Conservation (phyloP, 805 yeast genomes). For the Vanderwaltozyma polyspora region DNA sequence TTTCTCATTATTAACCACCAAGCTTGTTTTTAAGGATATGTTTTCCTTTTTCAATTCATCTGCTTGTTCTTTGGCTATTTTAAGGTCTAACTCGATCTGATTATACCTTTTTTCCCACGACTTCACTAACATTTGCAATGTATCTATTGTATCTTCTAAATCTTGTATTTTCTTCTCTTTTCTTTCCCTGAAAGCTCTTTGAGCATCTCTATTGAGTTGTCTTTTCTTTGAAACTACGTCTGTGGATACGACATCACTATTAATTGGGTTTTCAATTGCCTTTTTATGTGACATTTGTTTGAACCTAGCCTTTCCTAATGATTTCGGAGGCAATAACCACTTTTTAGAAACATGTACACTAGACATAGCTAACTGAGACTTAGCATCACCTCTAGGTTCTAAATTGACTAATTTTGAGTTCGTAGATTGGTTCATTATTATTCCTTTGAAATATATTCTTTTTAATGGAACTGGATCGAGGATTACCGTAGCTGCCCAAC, state of each 20-base stretch:
- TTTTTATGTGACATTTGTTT: too few species aligned
- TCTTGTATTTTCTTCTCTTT: constrained; percentile 74
- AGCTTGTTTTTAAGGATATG: too few species aligned
- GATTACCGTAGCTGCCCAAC: too few species aligned
- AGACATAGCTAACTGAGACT: constrained; percentile 1
- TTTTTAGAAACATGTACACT: constrained; percentile 9
- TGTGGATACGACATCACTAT: constrained; percentile 28
- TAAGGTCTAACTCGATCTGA: constrained; percentile 12
- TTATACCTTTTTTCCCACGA: constrained; percentile 47
- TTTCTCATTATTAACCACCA: too few species aligned
- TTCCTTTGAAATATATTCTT: not conserved
- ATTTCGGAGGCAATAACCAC: constrained; percentile 21
- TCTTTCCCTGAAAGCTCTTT: constrained; percentile 80
- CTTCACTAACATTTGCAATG: constrained; percentile 38
- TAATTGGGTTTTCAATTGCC: not conserved
- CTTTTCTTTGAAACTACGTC: constrained; percentile 71
- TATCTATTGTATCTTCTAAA: constrained; percentile 40
- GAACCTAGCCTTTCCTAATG: too few species aligned
- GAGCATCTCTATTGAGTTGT: constrained; percentile 92
- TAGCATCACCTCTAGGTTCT: not conserved
- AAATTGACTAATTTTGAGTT: not conserved
- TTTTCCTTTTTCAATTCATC: constrained; percentile 1
- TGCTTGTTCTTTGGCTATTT: constrained; percentile 22
- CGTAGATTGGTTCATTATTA: not conserved
- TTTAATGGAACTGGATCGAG: too few species aligned